Base-by-base conservation (phyloP, 202 grass and related monocot genomes). In the Panicum hallii region DNA sequence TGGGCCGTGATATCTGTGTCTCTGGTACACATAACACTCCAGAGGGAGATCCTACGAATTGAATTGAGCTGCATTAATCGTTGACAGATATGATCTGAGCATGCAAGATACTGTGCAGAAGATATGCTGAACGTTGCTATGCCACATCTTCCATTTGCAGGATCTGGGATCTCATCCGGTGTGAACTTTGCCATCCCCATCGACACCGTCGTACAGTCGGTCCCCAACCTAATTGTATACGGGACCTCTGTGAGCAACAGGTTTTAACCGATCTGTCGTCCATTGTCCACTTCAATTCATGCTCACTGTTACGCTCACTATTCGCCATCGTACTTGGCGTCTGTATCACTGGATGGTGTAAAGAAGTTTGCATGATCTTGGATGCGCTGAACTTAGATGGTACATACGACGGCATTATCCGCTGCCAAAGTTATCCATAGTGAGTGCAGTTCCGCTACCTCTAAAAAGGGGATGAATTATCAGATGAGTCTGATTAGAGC, bases 161-260 rank as follows among this genome's bases (percentile, higher is more conserved):
- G 94, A 90, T 86, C 92, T 44, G 94, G 94, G 62, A 94, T 92
- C 14, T 97, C 94, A 42, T 97, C 94, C 8, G 94, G 94, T 7
- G 90, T 97, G 62, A 97, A 97, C 72, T 94, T 97, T 19, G 94
- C 94, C 23, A 92, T 97, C 74, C 92, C 92, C 5, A 90, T 97
- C 36, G 94, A 97, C 83, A 88, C 87, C 43, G 92, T 92, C 72
- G 88, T 89, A 3, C 92, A 74, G 79, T 90, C 83, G 15, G 83
- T 92, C 36, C 94, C 92, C 19, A 90, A 79, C 64, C 88, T 97
- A 28, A 94, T 94, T 65, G 88, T 94, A 9, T 94, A 97, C 41
- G 92, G 92, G 75, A 94, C 88, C 55, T 69, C 88, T 36, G 86
- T 92, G 12, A 94, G 83, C 79, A 90, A 97, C 79, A 92, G 92